Evolutionary conservation across 1,284 basidiomycete species (phyloP), one percentile per base, ranked within the genome.

Genomic region (Ganoderma sinense): DNA sequence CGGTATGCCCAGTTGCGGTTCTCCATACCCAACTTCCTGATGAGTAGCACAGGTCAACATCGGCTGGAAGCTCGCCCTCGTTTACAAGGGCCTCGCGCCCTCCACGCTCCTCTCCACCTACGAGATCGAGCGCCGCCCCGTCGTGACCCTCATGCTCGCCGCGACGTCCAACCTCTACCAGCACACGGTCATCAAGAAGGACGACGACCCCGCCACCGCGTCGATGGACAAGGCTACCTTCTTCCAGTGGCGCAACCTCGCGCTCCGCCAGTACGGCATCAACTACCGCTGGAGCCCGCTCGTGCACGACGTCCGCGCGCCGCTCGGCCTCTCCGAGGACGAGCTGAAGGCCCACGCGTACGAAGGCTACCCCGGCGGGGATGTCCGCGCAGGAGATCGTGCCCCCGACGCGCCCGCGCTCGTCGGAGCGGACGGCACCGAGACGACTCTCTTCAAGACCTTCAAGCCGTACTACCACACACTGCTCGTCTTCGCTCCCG

Each of bases 201-300:
- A 26, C 11, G 36, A 53, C 4, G 45, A 26, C 45, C 45, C 29
- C 5, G 14, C 13, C 48, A n/a, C 48, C 13, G 23, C 13, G n/a
- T 23, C 23, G 20, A 20, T n/a, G 48, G 48, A 55, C 26, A 58
- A 59, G n/a, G 10, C 33, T 23, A 23, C 29, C 31, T 65, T 64
- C 56, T 26, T 62, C n/a, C 26, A 59, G 41, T 69, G 69, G 69
- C 43, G 33, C 36, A 55, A 65, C 53, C 11, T 7, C 2, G 23
- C 76, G 2, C 77, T 86, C 33, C 71, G 76, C 26, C 83, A 84
- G 73, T 79, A 86, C 53, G 85, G 84, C 1, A 80, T 87, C 55
- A 86, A 86, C 75, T 87, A 84, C 69, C 80, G 85, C 26, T 83
- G 83, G 80, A 86, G 85, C 72, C 76, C 82, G 5, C 80, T 86